Conservation (phyloP, 139 green algal species). For the Closterium sp. region DNA sequence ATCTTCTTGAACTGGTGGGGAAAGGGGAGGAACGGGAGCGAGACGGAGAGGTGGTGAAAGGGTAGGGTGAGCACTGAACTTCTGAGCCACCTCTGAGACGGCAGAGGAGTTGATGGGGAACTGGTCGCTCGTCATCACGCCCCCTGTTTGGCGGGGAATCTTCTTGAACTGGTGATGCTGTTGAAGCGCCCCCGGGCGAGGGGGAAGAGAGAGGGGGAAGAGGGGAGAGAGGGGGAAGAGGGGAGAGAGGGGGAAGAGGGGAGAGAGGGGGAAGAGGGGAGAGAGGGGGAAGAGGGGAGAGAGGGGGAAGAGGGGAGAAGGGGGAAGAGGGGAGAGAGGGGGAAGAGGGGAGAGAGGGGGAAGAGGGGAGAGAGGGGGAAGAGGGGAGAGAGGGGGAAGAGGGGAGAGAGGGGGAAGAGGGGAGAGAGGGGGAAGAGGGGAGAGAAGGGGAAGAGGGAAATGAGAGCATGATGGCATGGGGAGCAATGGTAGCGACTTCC, state of each 20-base stretch:
- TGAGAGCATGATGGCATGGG: too few species aligned
- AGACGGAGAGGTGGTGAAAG: neutral
- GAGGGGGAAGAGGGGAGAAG: neutral
- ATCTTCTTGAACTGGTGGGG: conserved; percentile 28
- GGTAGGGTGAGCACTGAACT: conserved; percentile 54
- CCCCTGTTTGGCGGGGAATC: conserved; percentile 50
- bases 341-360: too few species aligned
- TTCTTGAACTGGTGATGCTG: conserved; percentile 24
- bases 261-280: neutral
- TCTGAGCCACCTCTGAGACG: conserved; percentile 78
- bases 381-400: too few species aligned
- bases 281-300: neutral
- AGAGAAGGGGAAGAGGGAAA: too few species aligned
- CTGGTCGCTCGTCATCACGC: conserved; percentile 64
- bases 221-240: neutral
- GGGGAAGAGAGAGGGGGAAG: neutral
- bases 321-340: neutral
- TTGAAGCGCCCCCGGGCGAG: neutral
- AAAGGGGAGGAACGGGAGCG: neutral
- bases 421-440: too few species aligned
- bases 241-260: neutral
- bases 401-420: too few species aligned
- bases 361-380: too few species aligned
- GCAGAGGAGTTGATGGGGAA: conserved; percentile 80
- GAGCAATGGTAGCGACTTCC: too few species aligned